These are phyloP conservation scores for Discostella stelligera DNA, from an alignment of 352 stramenopile species.

Conservation along the genomic window DNA sequence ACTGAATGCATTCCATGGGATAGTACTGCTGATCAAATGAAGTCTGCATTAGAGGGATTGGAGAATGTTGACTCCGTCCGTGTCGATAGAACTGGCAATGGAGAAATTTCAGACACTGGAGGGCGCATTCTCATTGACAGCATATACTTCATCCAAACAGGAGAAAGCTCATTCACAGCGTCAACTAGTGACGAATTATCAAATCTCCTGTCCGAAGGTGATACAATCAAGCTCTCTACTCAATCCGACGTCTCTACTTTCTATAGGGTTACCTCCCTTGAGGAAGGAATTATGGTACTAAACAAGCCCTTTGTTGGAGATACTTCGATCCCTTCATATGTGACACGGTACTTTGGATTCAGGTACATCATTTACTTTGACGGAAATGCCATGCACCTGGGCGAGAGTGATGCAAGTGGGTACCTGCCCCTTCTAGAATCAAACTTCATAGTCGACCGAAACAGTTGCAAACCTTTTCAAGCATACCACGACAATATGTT, in stretches of 20 bases:
- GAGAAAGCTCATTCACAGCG: conserved; percentile 30
- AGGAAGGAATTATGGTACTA: conserved; percentile 26
- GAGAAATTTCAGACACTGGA: conserved; percentile 26
- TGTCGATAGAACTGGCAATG: conserved; percentile 64
- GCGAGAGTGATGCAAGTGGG: conserved; percentile 27
- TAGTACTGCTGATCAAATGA: conserved; percentile 68
- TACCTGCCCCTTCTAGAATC: conserved; percentile 39
- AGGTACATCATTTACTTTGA: conserved; percentile 83
- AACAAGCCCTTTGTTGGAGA: conserved; percentile 39
- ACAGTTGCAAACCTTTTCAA: conserved; percentile 44
- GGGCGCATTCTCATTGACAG: conserved; percentile 16
- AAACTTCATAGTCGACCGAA: conserved; percentile 46
- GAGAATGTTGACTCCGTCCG: conserved; percentile 75
- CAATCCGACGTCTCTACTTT: conserved; percentile 42
- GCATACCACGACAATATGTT: conserved; percentile 58
- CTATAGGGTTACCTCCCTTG: conserved; percentile 39
- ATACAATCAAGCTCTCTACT: conserved; percentile 47
- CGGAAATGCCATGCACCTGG: conserved; percentile 79
- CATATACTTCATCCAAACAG: conserved; percentile 33
- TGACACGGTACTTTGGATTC: conserved; percentile 63
- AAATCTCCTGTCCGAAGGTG: conserved; percentile 42
- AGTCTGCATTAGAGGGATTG: conserved; percentile 70
- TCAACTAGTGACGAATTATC: conserved; percentile 30
- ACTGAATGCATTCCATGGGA: conserved; percentile 83
- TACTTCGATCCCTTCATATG: conserved; percentile 16